Percentiles rank a stretch among this genome's conserved stretches.
Evolutionary conservation across 164 flowering plant species (phyloP).

Genomic region (Taxillus chinensis): DNA sequence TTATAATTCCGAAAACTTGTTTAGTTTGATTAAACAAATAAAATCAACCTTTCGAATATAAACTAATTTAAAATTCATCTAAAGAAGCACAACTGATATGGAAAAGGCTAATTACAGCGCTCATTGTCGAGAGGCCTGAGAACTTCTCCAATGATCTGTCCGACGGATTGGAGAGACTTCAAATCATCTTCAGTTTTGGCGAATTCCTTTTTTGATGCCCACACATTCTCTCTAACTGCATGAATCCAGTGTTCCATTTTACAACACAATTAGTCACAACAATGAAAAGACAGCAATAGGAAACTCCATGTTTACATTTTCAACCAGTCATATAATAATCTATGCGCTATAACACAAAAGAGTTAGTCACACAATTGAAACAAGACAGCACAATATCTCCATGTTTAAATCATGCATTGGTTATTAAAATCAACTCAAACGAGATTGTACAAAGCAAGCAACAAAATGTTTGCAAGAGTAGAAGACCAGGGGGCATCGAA

Average conservation of each 20-base stretch:
- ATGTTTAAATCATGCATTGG: too few species aligned
- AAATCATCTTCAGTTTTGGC: constrained; percentile 88
- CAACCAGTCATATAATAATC: not conserved
- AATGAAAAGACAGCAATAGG: not conserved
- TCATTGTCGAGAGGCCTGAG: constrained; percentile 90
- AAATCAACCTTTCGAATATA: not conserved
- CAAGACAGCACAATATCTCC: not conserved
- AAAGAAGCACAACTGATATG: not conserved
- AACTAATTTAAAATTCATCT: not conserved
- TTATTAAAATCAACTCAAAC: too few species aligned
- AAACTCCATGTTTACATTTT: not conserved
- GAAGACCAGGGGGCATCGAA: too few species aligned
- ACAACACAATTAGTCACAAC: not conserved
- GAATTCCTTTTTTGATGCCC: constrained; percentile 64
- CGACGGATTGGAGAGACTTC: constrained; percentile 93
- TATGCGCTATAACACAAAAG: not conserved
- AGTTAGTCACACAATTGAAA: not conserved
- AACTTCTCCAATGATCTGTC: constrained; percentile 93
- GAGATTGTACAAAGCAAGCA: too few species aligned
- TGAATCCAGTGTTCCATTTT: not conserved
- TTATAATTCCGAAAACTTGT: too few species aligned
- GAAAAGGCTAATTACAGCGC: constrained; percentile 43
- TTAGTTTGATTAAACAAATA: too few species aligned
- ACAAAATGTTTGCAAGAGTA: too few species aligned
- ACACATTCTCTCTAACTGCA: constrained; percentile 71